phyloP scores from a whole-genome alignment of 495 filamentous ascomycete genomes.

The Amniculicola lignicola region DNA sequence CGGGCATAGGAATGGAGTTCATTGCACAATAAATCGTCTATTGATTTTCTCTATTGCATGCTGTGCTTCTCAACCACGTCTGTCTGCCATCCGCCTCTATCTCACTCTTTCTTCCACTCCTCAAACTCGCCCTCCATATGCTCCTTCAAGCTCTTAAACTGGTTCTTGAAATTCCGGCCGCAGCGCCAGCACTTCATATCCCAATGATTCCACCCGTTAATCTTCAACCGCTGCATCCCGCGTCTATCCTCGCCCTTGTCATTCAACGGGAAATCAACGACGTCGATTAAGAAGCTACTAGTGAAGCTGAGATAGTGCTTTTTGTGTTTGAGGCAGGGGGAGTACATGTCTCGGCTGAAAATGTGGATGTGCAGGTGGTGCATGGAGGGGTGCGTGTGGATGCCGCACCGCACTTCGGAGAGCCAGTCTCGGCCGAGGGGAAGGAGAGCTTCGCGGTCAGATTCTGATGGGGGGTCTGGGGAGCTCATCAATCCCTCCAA shows the following conservation, averaged over 20 bases:
- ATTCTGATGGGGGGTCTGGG: constrained; percentile 37
- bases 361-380: constrained; percentile 90
- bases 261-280: constrained; percentile 78
- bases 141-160: constrained; percentile 68
- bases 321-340: constrained; percentile 65
- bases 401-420: constrained; percentile 68
- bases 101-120: constrained; percentile 64
- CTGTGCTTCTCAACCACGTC: too few relatives aligned
- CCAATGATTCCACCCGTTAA: constrained; percentile 52
- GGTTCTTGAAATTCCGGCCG: constrained; percentile 65
- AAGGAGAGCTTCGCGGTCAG: constrained; percentile 8
- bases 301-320: constrained; percentile 94
- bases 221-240: constrained; percentile 58
- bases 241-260: constrained; percentile 56
- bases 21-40: background rate
- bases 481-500: constrained; percentile 41
- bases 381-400: constrained; percentile 90
- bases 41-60: too few relatives aligned
- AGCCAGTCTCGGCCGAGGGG: constrained; percentile 76
- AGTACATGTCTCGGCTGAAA: constrained; percentile 68
- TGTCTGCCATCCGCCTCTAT: too few relatives aligned
- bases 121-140: constrained; percentile 82
- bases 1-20: background rate
- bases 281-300: constrained; percentile 76
- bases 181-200: constrained; percentile 86